Evolutionary conservation across 2,329 filamentous ascomycete genomes (phyloP).

Genomic region (Allantophomopsis lycopodina): DNA sequence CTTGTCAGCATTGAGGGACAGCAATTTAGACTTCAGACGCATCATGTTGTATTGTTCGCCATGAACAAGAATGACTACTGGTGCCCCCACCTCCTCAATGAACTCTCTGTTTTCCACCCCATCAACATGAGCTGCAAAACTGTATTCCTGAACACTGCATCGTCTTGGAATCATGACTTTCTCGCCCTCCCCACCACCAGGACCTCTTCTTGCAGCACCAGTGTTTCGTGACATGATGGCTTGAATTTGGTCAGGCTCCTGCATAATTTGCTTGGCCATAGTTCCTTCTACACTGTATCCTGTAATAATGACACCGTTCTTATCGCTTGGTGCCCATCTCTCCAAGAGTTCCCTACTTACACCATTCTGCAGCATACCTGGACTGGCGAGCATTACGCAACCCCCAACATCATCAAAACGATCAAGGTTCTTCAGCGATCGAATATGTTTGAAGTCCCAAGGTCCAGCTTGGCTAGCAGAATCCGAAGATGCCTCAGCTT

Average conservation of each 20-base stretch:
- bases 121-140: conserved; percentile 93
- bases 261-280: conserved; percentile 92
- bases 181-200: conserved; percentile 53
- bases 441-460: conserved; percentile 94
- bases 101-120: conserved; percentile 93
- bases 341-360: conserved; percentile 88
- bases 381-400: conserved; percentile 94
- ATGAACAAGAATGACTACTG: conserved; percentile 92
- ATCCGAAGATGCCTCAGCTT: conserved; percentile 71
- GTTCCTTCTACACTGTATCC: conserved; percentile 98
- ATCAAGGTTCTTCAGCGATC: conserved; percentile 83
- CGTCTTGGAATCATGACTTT: conserved; percentile 83
- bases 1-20: conserved; percentile 81
- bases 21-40: conserved; percentile 83
- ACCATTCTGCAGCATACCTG: conserved; percentile 96
- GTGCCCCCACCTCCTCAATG: conserved; percentile 84
- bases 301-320: conserved; percentile 97
- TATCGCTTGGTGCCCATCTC: conserved; percentile 88
- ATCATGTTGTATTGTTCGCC: conserved; percentile 98
- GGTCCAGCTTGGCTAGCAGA: conserved; percentile 66
- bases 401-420: conserved; percentile 91
- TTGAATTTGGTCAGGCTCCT: conserved; percentile 88
- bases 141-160: conserved; percentile 88
- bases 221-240: conserved; percentile 75
- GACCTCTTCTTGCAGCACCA: conserved; percentile 44